Base-by-base conservation (phyloP, 1,284 basidiomycete species). In the Vanrija sp. region DNA sequence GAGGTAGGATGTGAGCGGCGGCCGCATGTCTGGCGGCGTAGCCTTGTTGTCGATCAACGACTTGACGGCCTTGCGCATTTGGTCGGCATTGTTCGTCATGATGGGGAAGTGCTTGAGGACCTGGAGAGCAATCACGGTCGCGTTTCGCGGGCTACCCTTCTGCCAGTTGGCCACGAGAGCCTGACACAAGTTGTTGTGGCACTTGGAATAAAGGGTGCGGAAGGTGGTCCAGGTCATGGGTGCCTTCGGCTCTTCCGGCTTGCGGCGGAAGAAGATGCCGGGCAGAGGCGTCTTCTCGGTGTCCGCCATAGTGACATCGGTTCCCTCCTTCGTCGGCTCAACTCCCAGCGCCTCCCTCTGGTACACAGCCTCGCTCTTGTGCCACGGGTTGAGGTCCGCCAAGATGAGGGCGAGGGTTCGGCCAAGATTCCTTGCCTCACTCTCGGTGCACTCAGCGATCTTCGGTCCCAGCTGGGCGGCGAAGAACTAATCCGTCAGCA, bases 391-490 rank as follows among this genome's bases (percentile, higher is more conserved):
- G 12, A 88, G 77, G 66, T 93, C 92, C 18, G 80, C 79, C 57
- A 95, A 78, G 51, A 93, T 81, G 4, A 87, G 86, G 27, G 83
- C 79, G 31, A 98, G 77, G 77, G 95, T 96, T 37, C 88, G 88
- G 22, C 89, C 93, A 67, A 94, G 94, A 75, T 97, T 98, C 52
- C 88, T 84, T 7, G 93, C 93, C 76, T 99, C 95, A 64, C 89
- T 91, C 77, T 96, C 95, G 49, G 92, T 96, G 65, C 90, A 94
- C 1, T 89, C 87, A 71, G 94, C 97, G 23, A 98, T 80, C 10
- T 93, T 82, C 8, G 86, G 85, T 43, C 89, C 86, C 43, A 93
- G 81, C 61, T 89, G 85, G 57, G 92, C 87, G 31, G 86, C 85
- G 49, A 96, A 84, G 24, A 95, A 78, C 84, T 92, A 62, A 59